Base-by-base conservation (phyloP, 805 yeast species). In the Kodamaea hsintzibuensis region DNA sequence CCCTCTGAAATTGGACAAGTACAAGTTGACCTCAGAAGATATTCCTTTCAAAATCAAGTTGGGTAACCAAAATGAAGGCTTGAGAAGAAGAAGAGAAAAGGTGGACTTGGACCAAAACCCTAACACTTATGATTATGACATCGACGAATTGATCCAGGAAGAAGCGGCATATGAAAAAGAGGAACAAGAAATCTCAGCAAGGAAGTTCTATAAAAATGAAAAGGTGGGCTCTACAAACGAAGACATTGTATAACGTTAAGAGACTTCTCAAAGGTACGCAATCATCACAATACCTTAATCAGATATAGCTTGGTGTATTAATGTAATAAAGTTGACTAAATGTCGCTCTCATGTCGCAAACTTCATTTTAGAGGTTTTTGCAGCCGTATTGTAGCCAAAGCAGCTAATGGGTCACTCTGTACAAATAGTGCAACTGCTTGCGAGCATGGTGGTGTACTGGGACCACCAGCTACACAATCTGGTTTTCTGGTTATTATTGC, bases 141-240 rank as follows among this genome's bases (percentile, higher is more conserved):
- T 76, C 51, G 80, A 76, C 57, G 77, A 74, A 53, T 68, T 76
- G 59, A 74, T 75, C 39, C 59, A 62, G 22, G 79, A 76, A 45
- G 77, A 72, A 50, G 62, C 59, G 8, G 64, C 61, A 43, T 56
- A 56, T 5, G 71, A 70, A 6, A 57, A 54, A 2, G 45, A 51
- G 17, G 62, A 59, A 16, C 63, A 59, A 42, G 57, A 60, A 40
- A 17, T 27, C n/a, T 27, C 42, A 3, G 50, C 18, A 4, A 49
- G 50, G 7, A 64, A 61, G 14, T 60, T 61, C 37, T 66, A 66
- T 50, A 62, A 60, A 47, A 45, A 60, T 33, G 59, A 59, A 42
- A 52, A 50, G 25, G 52, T 64, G 25, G 70, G 70, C 9, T 56
- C 57, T 25, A 63, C 60, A 16, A 61, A 62, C 47, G 69, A 66